Conservation (phyloP, 352 stramenopile genomes). For the Phytophthora hybrid region DNA sequence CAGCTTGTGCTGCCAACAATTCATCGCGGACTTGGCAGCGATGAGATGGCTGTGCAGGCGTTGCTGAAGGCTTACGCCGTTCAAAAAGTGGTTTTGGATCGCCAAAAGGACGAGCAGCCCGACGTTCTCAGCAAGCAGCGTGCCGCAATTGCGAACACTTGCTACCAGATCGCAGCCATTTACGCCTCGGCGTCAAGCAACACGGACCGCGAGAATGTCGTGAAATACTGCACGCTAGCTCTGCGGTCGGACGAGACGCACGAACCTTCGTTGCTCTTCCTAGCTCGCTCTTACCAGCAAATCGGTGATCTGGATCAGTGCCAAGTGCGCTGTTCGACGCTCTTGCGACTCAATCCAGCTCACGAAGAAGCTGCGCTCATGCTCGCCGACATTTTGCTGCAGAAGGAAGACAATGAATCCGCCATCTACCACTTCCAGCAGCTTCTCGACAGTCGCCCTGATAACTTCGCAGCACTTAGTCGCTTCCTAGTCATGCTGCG, state of each 20-base stretch:
- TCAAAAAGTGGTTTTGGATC: slow-evolving; percentile 88
- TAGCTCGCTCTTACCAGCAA: slow-evolving; percentile 79
- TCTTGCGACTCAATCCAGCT: slow-evolving; percentile 82
- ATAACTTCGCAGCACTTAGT: slow-evolving; percentile 92
- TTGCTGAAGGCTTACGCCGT: slow-evolving; percentile 85
- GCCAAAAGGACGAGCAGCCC: slow-evolving; percentile 81
- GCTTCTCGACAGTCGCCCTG: slow-evolving; percentile 87
- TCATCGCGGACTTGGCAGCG: slow-evolving; percentile 72
- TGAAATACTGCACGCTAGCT: slow-evolving; percentile 85
- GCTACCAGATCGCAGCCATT: slow-evolving; percentile 81
- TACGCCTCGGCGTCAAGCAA: slow-evolving; percentile 51
- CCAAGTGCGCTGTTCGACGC: slow-evolving; percentile 83
- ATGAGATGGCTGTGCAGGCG: slow-evolving; percentile 78
- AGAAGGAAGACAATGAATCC: slow-evolving; percentile 89
- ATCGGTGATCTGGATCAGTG: slow-evolving; percentile 87
- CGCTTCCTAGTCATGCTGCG: slow-evolving; percentile 91
- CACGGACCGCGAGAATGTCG: slow-evolving; percentile 60
- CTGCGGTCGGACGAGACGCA: slow-evolving; percentile 83
- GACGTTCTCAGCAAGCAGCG: slow-evolving; percentile 84
- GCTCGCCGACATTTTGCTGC: slow-evolving; percentile 90
- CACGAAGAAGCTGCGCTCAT: slow-evolving; percentile 92
- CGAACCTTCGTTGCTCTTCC: slow-evolving; percentile 85
- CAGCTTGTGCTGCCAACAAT: slow-evolving; percentile 85
- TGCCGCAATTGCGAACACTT: slow-evolving; percentile 82
- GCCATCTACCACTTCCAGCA: slow-evolving; percentile 92